phyloP scores from a whole-genome alignment of 2,329 filamentous ascomycete genomes.

The Aspergillus aculeatinus region DNA sequence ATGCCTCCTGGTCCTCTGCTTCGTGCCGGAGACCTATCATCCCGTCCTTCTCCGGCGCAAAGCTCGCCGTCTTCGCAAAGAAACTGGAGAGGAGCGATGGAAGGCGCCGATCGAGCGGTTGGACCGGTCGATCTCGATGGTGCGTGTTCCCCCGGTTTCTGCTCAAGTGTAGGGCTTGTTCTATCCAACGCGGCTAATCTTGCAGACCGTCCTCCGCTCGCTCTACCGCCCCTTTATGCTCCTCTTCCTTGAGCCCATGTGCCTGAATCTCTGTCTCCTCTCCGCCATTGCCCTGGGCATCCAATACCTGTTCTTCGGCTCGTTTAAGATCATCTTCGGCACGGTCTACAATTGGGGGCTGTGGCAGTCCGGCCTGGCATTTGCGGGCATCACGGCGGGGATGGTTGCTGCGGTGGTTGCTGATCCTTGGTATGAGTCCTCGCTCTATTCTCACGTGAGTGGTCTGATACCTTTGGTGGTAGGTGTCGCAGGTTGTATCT shows the following conservation, averaged over 20 bases:
- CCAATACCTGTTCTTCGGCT: constrained; percentile 83
- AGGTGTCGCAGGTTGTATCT: constrained; percentile 1
- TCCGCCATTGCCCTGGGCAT: constrained; percentile 77
- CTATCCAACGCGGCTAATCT: neutral
- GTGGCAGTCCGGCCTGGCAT: constrained; percentile 73
- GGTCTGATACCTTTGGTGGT: neutral
- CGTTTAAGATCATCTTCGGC: constrained; percentile 73
- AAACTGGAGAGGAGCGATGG: constrained; percentile 71
- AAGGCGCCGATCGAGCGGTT: constrained; percentile 70
- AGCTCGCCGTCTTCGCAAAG: constrained; percentile 63
- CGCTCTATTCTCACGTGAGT: neutral
- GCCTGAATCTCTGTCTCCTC: constrained; percentile 71
- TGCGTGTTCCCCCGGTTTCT: neutral
- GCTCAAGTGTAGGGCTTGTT: neutral
- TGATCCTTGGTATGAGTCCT: neutral
- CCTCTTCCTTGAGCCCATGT: constrained; percentile 78
- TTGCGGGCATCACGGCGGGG: constrained; percentile 53
- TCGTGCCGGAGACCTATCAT: constrained; percentile 82
- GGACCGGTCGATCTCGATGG: constrained; percentile 57
- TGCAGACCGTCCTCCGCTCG: constrained; percentile 33
- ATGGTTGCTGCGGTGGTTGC: constrained; percentile 43
- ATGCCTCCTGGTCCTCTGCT: constrained; percentile 60
- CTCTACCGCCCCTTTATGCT: constrained; percentile 70
- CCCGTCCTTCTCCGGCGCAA: constrained; percentile 51
- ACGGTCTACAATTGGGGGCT: constrained; percentile 71